These are phyloP conservation scores for Ophiognomonia clavigignenti-juglandacearum DNA, from an alignment of 2,329 filamentous ascomycete genomes.

Conservation along the genomic window DNA sequence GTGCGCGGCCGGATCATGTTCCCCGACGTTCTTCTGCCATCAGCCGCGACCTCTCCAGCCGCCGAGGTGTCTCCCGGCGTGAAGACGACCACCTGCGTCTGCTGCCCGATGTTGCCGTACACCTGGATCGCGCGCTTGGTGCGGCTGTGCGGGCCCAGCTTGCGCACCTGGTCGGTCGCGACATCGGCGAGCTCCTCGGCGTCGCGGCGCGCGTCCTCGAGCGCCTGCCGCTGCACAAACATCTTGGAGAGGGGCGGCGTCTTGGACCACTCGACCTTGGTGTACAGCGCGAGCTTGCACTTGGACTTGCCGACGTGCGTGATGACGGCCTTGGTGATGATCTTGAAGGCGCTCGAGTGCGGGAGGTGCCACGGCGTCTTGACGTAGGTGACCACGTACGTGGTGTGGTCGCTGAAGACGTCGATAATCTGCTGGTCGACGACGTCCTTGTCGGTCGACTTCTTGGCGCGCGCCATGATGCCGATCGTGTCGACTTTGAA, in stretches of 20 bases:
- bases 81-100: conserved; percentile 59
- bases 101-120: conserved; percentile 69
- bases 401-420: conserved; percentile 69
- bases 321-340: conserved; percentile 88
- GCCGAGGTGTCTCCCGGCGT: conserved; percentile 37
- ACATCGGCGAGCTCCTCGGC: conserved; percentile 72
- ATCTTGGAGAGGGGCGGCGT: conserved; percentile 56
- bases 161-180: conserved; percentile 71
- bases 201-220: conserved; percentile 68
- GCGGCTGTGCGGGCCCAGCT: conserved; percentile 66
- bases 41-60: conserved; percentile 33
- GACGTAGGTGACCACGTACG: conserved; percentile 59
- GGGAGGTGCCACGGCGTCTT: conserved; percentile 80
- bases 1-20: conserved; percentile 50
- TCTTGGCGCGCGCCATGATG: conserved; percentile 57
- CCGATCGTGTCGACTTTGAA: conserved; percentile 69
- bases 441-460: conserved; percentile 46
- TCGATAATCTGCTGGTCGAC: conserved; percentile 86
- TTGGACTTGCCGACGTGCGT: conserved; percentile 89
- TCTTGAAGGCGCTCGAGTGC: conserved; percentile 69
- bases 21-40: conserved; percentile 46
- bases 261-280: conserved; percentile 80
- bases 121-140: conserved; percentile 76
- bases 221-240: conserved; percentile 64
- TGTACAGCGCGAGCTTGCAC: conserved; percentile 86